Evolutionary conservation across 495 filamentous ascomycete genomes (phyloP).

Genomic region (Trichoderma reesei): DNA sequence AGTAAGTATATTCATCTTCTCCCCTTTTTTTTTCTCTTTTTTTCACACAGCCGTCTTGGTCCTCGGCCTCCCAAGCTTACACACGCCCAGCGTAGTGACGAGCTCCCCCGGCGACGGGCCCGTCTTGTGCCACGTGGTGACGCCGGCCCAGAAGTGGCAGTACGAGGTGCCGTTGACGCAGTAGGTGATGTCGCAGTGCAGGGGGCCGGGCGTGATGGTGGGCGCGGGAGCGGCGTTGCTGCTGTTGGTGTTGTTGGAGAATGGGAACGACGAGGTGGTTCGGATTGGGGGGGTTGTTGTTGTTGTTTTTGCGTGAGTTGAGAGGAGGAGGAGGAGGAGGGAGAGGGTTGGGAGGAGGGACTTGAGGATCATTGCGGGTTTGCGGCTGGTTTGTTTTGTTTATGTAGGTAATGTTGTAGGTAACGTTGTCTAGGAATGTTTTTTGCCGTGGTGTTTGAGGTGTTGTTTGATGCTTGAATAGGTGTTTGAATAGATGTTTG

Average conservation of each 20-base stretch:
- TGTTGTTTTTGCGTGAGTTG: neutral
- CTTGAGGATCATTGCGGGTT: neutral
- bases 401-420: neutral
- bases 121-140: conserved; percentile 21
- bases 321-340: neutral
- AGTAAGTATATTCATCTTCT: neutral
- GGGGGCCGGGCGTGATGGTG: neutral
- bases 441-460: no score
- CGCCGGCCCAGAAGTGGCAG: conserved; percentile 24
- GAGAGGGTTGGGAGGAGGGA: neutral
- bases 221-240: neutral
- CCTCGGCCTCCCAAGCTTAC: conserved; percentile 7
- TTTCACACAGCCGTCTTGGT: neutral
- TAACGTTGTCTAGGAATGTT: no score
- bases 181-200: conserved; percentile 19
- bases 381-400: neutral
- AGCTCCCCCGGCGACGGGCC: conserved; percentile 22
- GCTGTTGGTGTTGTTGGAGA: neutral
- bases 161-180: conserved; percentile 17
- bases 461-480: no score
- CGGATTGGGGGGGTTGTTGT: neutral
- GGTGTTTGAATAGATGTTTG: no score
- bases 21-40: neutral
- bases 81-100: conserved; percentile 19
- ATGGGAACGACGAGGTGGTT: neutral